Conservation (phyloP, 192 early-diverging fungal species). For the Thoreauomyces humboldtii region DNA sequence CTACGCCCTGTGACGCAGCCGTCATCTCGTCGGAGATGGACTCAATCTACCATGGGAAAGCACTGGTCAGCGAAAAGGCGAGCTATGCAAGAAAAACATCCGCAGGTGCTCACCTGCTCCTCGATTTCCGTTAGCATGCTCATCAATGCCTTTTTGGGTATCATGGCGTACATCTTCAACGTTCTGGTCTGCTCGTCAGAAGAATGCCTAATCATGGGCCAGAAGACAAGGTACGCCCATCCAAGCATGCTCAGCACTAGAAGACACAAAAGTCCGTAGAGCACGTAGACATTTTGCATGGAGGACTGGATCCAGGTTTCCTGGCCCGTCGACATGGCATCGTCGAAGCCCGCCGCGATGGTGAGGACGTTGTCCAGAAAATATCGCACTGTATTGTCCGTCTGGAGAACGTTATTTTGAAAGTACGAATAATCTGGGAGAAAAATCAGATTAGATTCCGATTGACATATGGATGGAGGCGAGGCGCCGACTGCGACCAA, state of each 20-base stretch:
- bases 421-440: too few relatives aligned
- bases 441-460: too few relatives aligned
- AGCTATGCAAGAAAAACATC: background rate
- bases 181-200: constrained; percentile 24
- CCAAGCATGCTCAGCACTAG: constrained; percentile 9
- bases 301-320: background rate
- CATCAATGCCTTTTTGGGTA: constrained; percentile 24
- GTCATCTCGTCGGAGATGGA: constrained; percentile 21
- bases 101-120: constrained; percentile 19
- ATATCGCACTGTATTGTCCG: constrained; percentile 19
- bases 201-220: constrained; percentile 22
- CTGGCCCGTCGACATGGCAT: background rate
- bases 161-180: constrained; percentile 15
- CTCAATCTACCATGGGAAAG: constrained; percentile 22
- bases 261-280: constrained; percentile 13
- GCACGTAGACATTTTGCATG: constrained; percentile 14
- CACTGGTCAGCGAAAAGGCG: too few relatives aligned
- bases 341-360: background rate
- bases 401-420: too few relatives aligned
- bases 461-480: too few relatives aligned
- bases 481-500: too few relatives aligned
- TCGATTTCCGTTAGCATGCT: constrained; percentile 27
- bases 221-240: constrained; percentile 18
- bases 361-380: constrained; percentile 22
- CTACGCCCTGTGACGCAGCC: background rate